Evolutionary conservation across 192 early-diverging fungal species (phyloP).

Genomic region (Mortierella claussenii): DNA sequence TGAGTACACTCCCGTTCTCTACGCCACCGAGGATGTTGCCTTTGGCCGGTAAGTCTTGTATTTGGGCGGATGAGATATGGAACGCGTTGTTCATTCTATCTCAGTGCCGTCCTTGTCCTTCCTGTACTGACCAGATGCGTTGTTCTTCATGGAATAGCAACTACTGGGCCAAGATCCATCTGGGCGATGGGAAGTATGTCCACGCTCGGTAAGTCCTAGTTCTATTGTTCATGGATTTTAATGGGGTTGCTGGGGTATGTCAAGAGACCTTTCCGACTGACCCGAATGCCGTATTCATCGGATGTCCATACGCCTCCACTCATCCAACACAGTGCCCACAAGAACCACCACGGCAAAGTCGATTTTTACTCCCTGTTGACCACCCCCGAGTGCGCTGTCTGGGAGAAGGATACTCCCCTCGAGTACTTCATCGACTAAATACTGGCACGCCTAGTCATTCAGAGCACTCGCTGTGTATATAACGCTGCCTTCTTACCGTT

Average conservation of each 20-base stretch:
- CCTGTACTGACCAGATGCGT: too few species aligned
- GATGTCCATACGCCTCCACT: too few species aligned
- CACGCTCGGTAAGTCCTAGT: conserved; percentile 56
- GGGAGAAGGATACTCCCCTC: conserved; percentile 59
- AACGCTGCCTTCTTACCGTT: background rate
- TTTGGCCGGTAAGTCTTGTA: conserved; percentile 60
- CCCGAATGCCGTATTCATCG: too few species aligned
- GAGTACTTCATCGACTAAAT: conserved; percentile 64
- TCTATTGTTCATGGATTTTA: background rate
- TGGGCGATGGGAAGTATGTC: conserved; percentile 62
- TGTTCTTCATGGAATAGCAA: too few species aligned
- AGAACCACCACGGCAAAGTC: conserved; percentile 51
- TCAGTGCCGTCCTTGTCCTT: too few species aligned
- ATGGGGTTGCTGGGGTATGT: too few species aligned
- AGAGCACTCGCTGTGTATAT: background rate
- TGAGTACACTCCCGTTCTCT: conserved; percentile 57
- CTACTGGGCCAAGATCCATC: conserved; percentile 67
- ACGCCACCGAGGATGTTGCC: conserved; percentile 62
- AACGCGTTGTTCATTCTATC: too few species aligned
- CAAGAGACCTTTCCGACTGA: too few species aligned
- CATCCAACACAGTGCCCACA: conserved; percentile 45
- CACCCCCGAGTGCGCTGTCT: conserved; percentile 63
- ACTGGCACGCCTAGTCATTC: background rate
- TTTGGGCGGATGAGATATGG: too few species aligned
- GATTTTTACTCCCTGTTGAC: conserved; percentile 61